Evolutionary conservation across 2,329 filamentous ascomycete species (phyloP), one percentile per base, ranked within the genome.

Genomic region (Ceratocystiopsis brevicomis): DNA sequence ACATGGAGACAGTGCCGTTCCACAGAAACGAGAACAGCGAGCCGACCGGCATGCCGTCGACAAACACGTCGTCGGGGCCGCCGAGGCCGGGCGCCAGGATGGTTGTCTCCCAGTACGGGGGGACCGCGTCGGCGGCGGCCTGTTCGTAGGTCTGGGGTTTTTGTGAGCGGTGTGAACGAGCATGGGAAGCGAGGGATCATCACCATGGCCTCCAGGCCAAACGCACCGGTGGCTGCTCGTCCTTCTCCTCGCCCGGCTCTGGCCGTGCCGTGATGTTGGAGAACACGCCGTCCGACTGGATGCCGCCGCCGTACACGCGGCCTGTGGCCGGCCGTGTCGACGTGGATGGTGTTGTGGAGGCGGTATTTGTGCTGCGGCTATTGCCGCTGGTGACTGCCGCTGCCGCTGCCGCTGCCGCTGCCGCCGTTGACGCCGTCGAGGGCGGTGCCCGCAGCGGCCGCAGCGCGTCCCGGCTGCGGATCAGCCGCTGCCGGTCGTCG

Each of bases 61-160:
- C 82, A 56, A 90, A 98, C 40, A 98, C 88, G 59, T 98, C 90
- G 56, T 96, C 87, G 36, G 78, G 76, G n/a, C 81, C 82, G 42
- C 81, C 81, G 50, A 90, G 76, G 44, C 88, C 90, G 1, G 90
- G 90, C 0, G 87, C 88, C 42, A 98, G 73, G 50, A 98, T 95
- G 0, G 90, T 96, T 6, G 90, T 98, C 66, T 98, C 90, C 90
- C 90, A 98, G 62, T 98, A 98, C 0, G 90, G 90, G 1, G 90
- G 90, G 40, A 90, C 90, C 19, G 86, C 81, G 60, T 98, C 90
- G 37, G 88, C 88, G 3, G 90, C 90, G 15, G 90, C 90, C 74
- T 96, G 88, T 69, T 98, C 90, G 59, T 98, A 98, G 34, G 88
- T 87, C 84, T 95, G 11, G 19, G 15, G n/a, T n/a, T 21, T 21